A percentile compares a stretch with the other conserved stretches of the same genome.
phyloP scores from a whole-genome alignment of 441 rosid species.

The Gossypium schwendimanii region DNA sequence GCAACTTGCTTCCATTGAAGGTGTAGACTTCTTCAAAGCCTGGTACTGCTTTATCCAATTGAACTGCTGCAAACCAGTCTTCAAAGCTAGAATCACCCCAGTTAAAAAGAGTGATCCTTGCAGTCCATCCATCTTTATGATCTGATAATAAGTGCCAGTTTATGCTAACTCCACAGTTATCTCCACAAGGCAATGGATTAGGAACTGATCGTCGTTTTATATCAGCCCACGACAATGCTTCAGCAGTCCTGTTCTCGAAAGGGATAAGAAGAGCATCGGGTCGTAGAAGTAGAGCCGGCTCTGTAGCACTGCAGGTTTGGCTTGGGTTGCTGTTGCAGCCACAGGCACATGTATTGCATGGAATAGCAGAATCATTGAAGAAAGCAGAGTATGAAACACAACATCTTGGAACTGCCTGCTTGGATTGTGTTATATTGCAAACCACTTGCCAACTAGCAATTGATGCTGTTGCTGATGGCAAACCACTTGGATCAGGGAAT shows the following conservation, averaged over 20 bases:
- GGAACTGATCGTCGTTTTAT: constrained; percentile 28
- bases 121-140: constrained; percentile 40
- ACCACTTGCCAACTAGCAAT: constrained; percentile 52
- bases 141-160: constrained; percentile 50
- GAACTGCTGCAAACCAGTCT: constrained; percentile 39
- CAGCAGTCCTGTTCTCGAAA: constrained; percentile 39
- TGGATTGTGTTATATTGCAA: constrained; percentile 40
- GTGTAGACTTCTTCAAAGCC: constrained; percentile 44
- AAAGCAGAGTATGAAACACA: constrained; percentile 51
- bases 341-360: constrained; percentile 54
- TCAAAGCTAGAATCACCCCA: constrained; percentile 39
- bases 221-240: constrained; percentile 33
- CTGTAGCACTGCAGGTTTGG: constrained; percentile 29
- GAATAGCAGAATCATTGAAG: constrained; percentile 44
- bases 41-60: constrained; percentile 30
- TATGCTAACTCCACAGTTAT: constrained; percentile 47
- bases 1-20: constrained; percentile 37
- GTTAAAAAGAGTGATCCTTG: constrained; percentile 44
- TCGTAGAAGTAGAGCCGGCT: constrained; percentile 34
- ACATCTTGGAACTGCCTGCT: constrained; percentile 31
- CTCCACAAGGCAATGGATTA: constrained; percentile 49
- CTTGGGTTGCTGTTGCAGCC: constrained; percentile 32
- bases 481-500: constrained; percentile 39
- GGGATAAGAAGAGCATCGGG: constrained; percentile 39
- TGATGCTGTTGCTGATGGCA: constrained; percentile 34